Percentiles rank a stretch among this genome's conserved stretches.
Evolutionary conservation across 257 asterid species (phyloP).

Genomic region (Plantago elongata): DNA sequence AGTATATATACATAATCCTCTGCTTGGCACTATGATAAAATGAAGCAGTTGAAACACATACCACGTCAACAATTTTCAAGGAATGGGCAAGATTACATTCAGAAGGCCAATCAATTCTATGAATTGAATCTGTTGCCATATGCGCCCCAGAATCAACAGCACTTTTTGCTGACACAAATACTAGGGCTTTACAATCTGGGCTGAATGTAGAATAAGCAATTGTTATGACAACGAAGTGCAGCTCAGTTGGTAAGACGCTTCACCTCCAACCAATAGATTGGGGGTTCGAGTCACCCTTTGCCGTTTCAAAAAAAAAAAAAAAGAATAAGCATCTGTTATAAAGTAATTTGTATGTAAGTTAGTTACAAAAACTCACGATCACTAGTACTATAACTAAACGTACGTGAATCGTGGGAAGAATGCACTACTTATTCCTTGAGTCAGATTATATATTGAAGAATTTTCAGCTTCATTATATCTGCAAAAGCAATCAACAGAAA

Average conservation of each 20-base stretch:
- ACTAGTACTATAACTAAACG: not conserved
- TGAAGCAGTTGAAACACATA: conserved; percentile 20
- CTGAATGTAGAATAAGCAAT: conserved; percentile 32
- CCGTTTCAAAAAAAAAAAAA: too few species aligned
- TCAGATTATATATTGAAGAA: conserved; percentile 27
- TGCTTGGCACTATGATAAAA: not conserved
- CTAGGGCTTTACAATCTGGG: conserved; percentile 53
- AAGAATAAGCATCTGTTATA: not conserved
- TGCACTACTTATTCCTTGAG: conserved; percentile 51
- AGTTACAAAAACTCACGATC: not conserved
- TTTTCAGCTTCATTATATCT: conserved; percentile 33
- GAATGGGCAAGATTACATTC: conserved; percentile 32
- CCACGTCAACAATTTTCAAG: conserved; percentile 48
- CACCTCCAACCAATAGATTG: too few species aligned
- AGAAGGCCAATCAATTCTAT: conserved; percentile 60
- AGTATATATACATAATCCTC: too few species aligned
- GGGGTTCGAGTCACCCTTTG: too few species aligned
- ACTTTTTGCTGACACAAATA: conserved; percentile 54
- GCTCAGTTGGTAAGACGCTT: too few species aligned
- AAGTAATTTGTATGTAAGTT: not conserved
- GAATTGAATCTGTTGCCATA: conserved; percentile 63
- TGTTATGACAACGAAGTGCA: too few species aligned
- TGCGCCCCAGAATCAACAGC: conserved; percentile 62
- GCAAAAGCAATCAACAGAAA: conserved; percentile 17
- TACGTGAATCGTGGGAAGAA: conserved; percentile 67